These are phyloP conservation scores for Solanum sparsipilum DNA, from an alignment of 257 asterid genomes.

Conservation along the genomic window DNA sequence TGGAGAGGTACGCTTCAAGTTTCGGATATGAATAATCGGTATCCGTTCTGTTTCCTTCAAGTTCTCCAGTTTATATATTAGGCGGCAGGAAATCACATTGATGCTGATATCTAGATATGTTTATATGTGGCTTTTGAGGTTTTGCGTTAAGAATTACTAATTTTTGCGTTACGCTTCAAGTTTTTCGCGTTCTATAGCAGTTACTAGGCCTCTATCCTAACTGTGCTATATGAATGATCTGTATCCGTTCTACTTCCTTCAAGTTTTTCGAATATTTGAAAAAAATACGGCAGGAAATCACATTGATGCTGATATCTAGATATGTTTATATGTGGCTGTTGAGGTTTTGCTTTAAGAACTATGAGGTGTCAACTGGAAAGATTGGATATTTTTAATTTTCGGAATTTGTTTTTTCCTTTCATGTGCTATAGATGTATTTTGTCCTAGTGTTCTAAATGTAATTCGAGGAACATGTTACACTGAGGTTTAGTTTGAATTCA, in stretches of 20 bases:
- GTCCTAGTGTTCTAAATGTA: neutral
- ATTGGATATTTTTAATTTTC: neutral
- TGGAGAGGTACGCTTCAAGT: slow-evolving; percentile 4
- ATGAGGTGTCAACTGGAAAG: neutral
- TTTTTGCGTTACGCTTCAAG: neutral
- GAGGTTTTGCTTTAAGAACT: neutral
- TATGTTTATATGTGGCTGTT: neutral
- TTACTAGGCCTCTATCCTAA: neutral
- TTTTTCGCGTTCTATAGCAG: neutral
- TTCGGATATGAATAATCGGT: neutral
- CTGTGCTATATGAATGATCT: neutral
- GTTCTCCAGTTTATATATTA: neutral
- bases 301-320: neutral
- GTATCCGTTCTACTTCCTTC: neutral
- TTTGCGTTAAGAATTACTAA: neutral
- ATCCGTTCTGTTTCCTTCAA: neutral
- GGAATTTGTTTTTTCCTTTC: neutral
- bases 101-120: neutral
- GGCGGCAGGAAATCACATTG: neutral
- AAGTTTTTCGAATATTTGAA: neutral
- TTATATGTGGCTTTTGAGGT: neutral
- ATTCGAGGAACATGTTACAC: neutral
- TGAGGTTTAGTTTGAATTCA: neutral
- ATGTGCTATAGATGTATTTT: neutral
- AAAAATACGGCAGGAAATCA: neutral